Evolutionary conservation across 345 rosid species (phyloP).

Genomic region (Citrus cavaleriei): DNA sequence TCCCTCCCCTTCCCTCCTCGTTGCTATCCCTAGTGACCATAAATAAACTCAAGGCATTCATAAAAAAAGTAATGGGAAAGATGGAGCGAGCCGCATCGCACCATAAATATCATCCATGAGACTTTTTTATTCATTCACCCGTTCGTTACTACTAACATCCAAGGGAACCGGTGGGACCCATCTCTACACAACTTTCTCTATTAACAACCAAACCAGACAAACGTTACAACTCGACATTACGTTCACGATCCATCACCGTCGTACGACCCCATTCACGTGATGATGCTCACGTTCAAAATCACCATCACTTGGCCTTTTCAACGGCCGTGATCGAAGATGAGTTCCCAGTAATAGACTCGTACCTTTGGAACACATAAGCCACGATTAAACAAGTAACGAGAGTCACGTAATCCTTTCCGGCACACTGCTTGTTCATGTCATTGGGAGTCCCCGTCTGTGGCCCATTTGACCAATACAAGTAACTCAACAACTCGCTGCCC

Average conservation of each 20-base stretch:
- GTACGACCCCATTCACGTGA: no score
- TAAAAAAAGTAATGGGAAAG: no score
- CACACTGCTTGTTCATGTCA: slow-evolving; percentile 73
- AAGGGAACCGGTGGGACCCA: no score
- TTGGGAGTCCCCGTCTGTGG: slow-evolving; percentile 73
- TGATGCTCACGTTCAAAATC: background rate
- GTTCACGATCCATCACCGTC: background rate
- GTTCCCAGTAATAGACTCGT: slow-evolving; percentile 47
- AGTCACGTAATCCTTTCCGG: slow-evolving; percentile 65
- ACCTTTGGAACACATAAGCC: slow-evolving; percentile 58
- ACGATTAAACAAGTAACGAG: slow-evolving; percentile 51
- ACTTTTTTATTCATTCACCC: background rate
- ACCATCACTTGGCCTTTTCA: slow-evolving; percentile 31
- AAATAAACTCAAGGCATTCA: no score
- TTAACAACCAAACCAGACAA: no score
- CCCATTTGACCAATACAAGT: slow-evolving; percentile 84
- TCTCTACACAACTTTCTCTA: no score
- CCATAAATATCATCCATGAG: no score
- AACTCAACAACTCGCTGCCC: slow-evolving; percentile 43
- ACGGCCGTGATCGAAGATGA: slow-evolving; percentile 51
- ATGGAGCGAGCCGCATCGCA: no score
- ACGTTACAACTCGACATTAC: background rate
- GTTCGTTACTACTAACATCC: background rate
- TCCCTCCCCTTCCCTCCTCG: no score
- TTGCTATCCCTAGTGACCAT: no score